Percentiles rank a stretch among this genome's conserved stretches.
Conservation (phyloP, 2,329 filamentous ascomycete genomes). For the Hypomyces rosellus region DNA sequence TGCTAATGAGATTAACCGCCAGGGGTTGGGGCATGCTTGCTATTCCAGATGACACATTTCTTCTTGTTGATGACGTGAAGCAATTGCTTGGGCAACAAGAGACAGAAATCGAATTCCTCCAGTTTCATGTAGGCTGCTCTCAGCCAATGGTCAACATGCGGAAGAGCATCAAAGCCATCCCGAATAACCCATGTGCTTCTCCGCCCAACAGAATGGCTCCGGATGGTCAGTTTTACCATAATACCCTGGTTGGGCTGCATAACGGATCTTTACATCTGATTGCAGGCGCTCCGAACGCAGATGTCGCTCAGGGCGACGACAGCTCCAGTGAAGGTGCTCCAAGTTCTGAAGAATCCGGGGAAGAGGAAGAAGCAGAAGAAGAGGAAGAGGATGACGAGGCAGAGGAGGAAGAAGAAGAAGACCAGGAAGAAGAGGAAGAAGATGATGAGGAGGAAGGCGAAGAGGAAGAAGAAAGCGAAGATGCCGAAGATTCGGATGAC, state of each 20-base stretch:
- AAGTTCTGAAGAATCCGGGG: slow-evolving; percentile 9
- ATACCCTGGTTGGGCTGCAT: slow-evolving; percentile 7
- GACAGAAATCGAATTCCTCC: slow-evolving; percentile 12
- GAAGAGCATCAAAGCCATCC: slow-evolving; percentile 19
- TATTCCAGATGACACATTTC: slow-evolving; percentile 38
- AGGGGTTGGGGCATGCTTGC: slow-evolving; percentile 46
- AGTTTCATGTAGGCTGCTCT: slow-evolving; percentile 8
- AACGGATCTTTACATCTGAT: slow-evolving; percentile 9
- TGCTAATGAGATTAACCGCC: slow-evolving; percentile 1
- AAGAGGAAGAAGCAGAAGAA: slow-evolving; percentile 14
- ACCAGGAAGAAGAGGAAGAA: slow-evolving; percentile 11
- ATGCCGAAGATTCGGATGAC: slow-evolving; percentile 1
- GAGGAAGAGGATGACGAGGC: slow-evolving; percentile 16
- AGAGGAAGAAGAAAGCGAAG: slow-evolving; percentile 6
- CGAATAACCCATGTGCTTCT: slow-evolving; percentile 25
- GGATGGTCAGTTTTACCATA: slow-evolving; percentile 7
- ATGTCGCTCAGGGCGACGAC: neutral
- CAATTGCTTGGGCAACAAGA: slow-evolving; percentile 27
- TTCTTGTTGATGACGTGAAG: slow-evolving; percentile 27
- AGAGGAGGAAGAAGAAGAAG: slow-evolving; percentile 14
- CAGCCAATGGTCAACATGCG: slow-evolving; percentile 23
- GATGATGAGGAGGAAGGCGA: slow-evolving; percentile 2
- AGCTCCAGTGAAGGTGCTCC: slow-evolving; percentile 8
- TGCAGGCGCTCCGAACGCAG: slow-evolving; percentile 2
- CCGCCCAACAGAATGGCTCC: neutral